Evolutionary conservation across 306 rosid genomes (phyloP).

Genomic region (Arachis stenosperma): DNA sequence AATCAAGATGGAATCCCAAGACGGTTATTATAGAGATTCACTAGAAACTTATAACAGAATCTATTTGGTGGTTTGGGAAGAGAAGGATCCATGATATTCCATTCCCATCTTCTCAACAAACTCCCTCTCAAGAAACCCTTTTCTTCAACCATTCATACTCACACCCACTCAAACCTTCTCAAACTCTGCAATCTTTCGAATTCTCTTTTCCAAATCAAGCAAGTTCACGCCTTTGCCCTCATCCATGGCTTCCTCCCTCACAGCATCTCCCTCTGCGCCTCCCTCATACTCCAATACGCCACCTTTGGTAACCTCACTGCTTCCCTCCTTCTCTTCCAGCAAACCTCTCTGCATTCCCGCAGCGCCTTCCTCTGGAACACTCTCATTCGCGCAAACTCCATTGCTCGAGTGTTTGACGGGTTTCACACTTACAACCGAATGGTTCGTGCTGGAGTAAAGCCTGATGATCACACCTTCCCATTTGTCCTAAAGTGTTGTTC

Average conservation of each 20-base stretch:
- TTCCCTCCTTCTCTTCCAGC: conserved; percentile 57
- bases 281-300: conserved; percentile 79
- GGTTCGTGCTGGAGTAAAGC: conserved; percentile 60
- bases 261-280: conserved; percentile 71
- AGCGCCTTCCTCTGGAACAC: conserved; percentile 81
- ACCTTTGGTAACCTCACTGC: conserved; percentile 44
- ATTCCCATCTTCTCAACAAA: conserved; percentile 40
- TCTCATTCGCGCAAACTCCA: conserved; percentile 66
- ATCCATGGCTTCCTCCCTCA: conserved; percentile 65
- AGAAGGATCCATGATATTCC: conserved; percentile 43
- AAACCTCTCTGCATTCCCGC: conserved; percentile 48
- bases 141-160: conserved; percentile 21
- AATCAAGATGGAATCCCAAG: too few species aligned
- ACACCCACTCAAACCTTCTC: conserved; percentile 52
- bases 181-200: conserved; percentile 45
- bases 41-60: too few species aligned
- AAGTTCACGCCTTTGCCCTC: conserved; percentile 66
- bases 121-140: conserved; percentile 27
- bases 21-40: too few species aligned
- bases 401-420: conserved; percentile 55
- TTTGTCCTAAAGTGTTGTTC: conserved; percentile 76
- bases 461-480: conserved; percentile 77
- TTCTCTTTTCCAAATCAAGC: conserved; percentile 66
- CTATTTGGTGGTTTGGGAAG: background rate
- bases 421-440: conserved; percentile 63